Evolutionary conservation across 2,329 filamentous ascomycete species (phyloP), one percentile per base, ranked within the genome.

Genomic region (Fusarium begoniae): DNA sequence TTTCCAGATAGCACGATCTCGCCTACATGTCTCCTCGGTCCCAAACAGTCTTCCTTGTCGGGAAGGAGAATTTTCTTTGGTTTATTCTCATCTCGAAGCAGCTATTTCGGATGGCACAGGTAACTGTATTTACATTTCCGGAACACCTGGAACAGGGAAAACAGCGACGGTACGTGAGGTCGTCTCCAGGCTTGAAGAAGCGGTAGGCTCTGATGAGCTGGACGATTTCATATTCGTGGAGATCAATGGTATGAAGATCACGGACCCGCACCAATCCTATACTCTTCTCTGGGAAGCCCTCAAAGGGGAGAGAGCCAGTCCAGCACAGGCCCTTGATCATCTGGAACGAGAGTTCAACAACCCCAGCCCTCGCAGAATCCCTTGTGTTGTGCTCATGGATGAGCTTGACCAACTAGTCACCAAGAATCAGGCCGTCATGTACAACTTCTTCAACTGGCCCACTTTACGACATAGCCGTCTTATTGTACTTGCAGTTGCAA

Each of bases 391-490:
- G 5, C 85, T 99, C 57, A 99, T 99, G 96, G 96, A 99, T 79
- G 96, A 99, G 83, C 88, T 99, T 54, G 96, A 99, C 81, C 96
- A 99, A 83, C 89, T 99, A 13, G 97, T 99, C 10, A 99, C 96
- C 18, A 96, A 96, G 80, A 98, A 98, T 79, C 97, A 99, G 82
- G 96, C 94, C n/a, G 96, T 99, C 83, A 99, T 99, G 96, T 99
- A 99, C 85, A 99, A 99, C 83, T 99, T 99, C 83, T 99, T 99
- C 89, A 99, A 99, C 80, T 99, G 96, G 96, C 96, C 96, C 8
- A 93, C 94, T 17, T 87, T 98, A 61, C 90, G 94, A 56, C 95
- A 99, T 82, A 98, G 94, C 61, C 91, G 95, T 55, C 87, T 99
- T 50, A 98, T 99, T 81, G 97, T 99, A 12, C 90, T 99, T 12